Conservation (phyloP, 495 filamentous ascomycete species). For the Trichoderma erinaceum region DNA sequence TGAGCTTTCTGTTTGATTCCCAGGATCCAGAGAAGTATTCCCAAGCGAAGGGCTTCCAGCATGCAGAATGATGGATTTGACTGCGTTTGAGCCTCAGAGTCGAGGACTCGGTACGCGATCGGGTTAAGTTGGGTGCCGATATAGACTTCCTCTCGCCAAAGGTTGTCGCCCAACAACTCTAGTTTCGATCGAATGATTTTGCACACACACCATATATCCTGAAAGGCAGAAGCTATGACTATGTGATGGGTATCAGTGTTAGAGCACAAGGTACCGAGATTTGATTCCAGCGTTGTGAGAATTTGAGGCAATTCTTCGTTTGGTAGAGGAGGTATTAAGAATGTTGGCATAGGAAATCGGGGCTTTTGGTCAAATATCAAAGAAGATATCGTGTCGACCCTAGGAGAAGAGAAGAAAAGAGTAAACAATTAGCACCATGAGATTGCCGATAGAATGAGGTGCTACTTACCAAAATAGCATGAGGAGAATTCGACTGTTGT, state of each 20-base stretch:
- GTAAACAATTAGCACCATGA: not conserved
- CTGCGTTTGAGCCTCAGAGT: not conserved
- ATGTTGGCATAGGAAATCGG: not conserved
- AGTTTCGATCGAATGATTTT: not conserved
- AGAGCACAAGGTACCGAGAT: not conserved
- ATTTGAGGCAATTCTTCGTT: not conserved
- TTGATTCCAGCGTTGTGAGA: not conserved
- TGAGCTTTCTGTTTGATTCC: not conserved
- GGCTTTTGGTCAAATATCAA: not conserved
- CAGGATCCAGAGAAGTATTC: not conserved
- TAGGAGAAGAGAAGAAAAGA: not conserved
- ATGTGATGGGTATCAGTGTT: not conserved
- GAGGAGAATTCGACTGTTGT: not conserved
- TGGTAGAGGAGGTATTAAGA: not conserved
- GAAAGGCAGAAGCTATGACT: not conserved
- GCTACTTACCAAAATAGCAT: not conserved
- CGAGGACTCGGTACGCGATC: not conserved
- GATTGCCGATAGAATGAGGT: too few relatives aligned
- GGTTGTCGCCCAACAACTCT: not conserved
- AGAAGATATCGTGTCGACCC: slow-evolving; percentile 1
- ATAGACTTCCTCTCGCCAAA: not conserved
- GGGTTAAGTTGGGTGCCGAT: not conserved
- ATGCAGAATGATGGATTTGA: not conserved
- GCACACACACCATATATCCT: not conserved
- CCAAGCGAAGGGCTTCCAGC: not conserved